Conservation (phyloP, 1,284 basidiomycete species). For the Malassezia pachydermatis region DNA sequence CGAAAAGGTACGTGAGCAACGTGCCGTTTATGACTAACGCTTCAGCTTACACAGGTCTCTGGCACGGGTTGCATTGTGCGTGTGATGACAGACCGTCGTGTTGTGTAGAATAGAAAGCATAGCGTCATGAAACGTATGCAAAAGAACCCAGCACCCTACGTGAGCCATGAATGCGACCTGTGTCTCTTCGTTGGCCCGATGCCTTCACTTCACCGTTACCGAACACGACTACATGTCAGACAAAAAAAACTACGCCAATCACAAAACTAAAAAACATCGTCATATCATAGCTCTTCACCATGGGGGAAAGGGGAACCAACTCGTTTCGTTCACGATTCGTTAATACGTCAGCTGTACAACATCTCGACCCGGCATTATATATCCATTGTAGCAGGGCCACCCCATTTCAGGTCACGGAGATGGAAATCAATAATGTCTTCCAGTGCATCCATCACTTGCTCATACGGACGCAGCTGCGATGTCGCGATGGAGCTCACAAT, state of each 20-base stretch:
- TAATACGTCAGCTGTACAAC: no score
- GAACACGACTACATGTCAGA: no score
- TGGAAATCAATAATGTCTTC: slow-evolving; percentile 37
- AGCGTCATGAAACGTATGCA: background rate
- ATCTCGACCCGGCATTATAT: no score
- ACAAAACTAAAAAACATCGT: no score
- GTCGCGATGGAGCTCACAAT: slow-evolving; percentile 32
- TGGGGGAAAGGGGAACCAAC: no score
- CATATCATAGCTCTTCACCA: no score
- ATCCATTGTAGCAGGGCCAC: slow-evolving; percentile 19
- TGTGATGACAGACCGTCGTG: slow-evolving; percentile 87
- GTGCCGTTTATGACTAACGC: background rate
- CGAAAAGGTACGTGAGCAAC: slow-evolving; percentile 63
- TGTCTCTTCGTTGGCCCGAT: no score
- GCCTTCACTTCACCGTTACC: no score
- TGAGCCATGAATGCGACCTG: no score
- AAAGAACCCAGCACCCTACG: no score
- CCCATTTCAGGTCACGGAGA: slow-evolving; percentile 33
- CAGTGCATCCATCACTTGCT: slow-evolving; percentile 29
- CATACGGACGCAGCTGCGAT: slow-evolving; percentile 28
- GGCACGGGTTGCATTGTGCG: slow-evolving; percentile 93
- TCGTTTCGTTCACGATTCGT: no score
- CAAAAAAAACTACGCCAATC: no score
- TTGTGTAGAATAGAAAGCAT: slow-evolving; percentile 50
- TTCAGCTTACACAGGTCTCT: slow-evolving; percentile 80